Evolutionary conservation across 345 rosid species (phyloP), one percentile per base, ranked within the genome.

Genomic region (Boechera stricta): DNA sequence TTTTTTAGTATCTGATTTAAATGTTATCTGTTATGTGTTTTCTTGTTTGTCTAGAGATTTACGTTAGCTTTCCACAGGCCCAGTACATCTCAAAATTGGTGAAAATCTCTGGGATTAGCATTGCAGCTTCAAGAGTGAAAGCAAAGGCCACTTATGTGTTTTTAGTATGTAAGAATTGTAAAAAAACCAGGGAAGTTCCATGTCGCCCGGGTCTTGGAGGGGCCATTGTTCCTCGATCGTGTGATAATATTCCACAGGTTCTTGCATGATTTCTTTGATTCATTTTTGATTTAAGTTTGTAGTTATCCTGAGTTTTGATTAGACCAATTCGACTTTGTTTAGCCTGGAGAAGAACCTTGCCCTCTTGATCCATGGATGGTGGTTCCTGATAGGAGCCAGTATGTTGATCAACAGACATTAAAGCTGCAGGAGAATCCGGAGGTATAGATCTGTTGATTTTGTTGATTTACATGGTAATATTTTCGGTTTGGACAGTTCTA

Each of bases 141-240:
- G 99, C 98, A 16, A 92, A 92, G 77, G 96, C 99, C 4, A 95
- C 95, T 62, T 87, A 89, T 63, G 96, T 95, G 55, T 88, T 86
- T 81, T 69, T 95, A 67, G 88, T 91, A 29, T 95, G 99, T 67
- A 92, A 87, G 87, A 92, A 95, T 67, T 92, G 96, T 83, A 89
- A 85, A 72, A 87, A 84, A 75, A 82, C 90, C 4, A 86, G 81
- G 74, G 87, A 83, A 44, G 94, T 92, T 36, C 90, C 98, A 5
- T 91, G 99, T 58, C 91, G 96, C 10, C 94, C 98, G 47, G 99
- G 99, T 29, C 97, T 95, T 71, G 97, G 99, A 60, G 99, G 98
- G 6, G 99, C 97, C 26, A 92, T 95, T 32, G 89, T 95, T 65
- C 98, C 99, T 52, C 91, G 98, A 76, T 88, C 96, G 0, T 95